These are phyloP conservation scores for Coelastrella sp. DNA, from an alignment of 139 green algal species.

Conservation along the genomic window DNA sequence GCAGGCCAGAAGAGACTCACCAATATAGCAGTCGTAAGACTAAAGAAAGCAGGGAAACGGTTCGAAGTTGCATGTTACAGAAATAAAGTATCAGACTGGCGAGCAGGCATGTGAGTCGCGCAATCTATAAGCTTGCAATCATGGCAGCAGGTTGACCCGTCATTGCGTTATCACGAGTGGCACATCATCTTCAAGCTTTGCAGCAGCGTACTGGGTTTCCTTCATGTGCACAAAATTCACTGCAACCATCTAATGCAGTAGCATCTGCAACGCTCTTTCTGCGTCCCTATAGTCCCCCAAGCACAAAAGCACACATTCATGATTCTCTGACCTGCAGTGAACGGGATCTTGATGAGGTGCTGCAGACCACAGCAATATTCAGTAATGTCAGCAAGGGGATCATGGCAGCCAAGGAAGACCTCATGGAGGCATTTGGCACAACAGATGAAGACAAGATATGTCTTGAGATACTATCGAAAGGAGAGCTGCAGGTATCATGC, in stretches of 20 bases:
- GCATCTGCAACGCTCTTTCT: no score
- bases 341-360: conserved; percentile 97
- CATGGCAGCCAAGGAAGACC: conserved; percentile 91
- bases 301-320: no score
- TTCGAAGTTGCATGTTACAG: conserved; percentile 99
- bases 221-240: no score
- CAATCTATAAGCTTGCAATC: not conserved
- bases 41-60: conserved; percentile 91
- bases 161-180: no score
- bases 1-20: conserved; percentile 98
- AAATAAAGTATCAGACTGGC: conserved; percentile 97
- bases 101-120: conserved; percentile 82
- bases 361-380: conserved; percentile 96
- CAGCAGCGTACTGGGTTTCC: no score
- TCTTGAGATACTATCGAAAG: conserved; percentile 88
- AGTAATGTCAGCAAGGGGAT: conserved; percentile 96
- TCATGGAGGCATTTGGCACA: conserved; percentile 92
- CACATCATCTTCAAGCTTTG: no score
- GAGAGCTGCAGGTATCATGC: conserved; percentile 90
- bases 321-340: conserved; percentile 80
- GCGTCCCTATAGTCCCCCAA: no score
- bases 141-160: not conserved
- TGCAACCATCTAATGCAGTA: no score
- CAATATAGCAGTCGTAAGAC: conserved; percentile 96
- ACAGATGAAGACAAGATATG: conserved; percentile 88